Evolutionary conservation across 495 filamentous ascomycete genomes (phyloP), one percentile per base, ranked within the genome.

Genomic region (Hyphodiscus hymeniophilus): DNA sequence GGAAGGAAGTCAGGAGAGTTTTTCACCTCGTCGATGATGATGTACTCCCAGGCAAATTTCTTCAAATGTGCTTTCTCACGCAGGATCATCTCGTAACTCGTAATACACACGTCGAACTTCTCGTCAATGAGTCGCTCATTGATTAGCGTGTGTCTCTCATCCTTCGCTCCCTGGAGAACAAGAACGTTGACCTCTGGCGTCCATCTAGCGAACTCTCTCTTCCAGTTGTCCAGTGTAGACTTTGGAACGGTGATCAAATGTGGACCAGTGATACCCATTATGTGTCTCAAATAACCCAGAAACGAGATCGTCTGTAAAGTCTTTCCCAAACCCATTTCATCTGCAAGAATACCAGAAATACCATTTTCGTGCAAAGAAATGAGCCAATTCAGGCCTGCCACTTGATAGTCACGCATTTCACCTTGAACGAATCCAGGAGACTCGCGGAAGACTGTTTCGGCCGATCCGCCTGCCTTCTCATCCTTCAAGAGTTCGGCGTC

Each of bases 41-140:
- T 97, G 63, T 99, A 99, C 63, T 99, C 92, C 94, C 94, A 99
- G 0, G 94, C 89, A 60, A 97, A 94, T 64, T 97, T 97, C 69
- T 94, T 94, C 38, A 99, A 67, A 58, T 95, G 88, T 0, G 87
- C 73, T 68, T 99, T 97, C 61, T 99, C 94, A 34, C 92, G 80
- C 2, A 99, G 74, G 48, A 99, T 85, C 87, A 95, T 94, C 62
- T 95, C 88, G 63, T 95, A 95, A 60, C 86, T 91, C n/a, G 88
- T 95, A 52, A 95, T 86, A 66, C 89, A 90, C 7, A 91, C 87
- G 59, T 95, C 88, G 54, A 95, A 95, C 44, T 91, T 86, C 64
- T 95, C 89, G 48, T 92, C 86, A 16, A 94, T 70, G 18, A 99
- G 74, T 2, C 87, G 85, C 15, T 97, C 89, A 51, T 87, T 85